Evolutionary conservation across 2,329 filamentous ascomycete genomes (phyloP), one percentile per base, ranked within the genome.

Genomic region (Fusarium anguioides): DNA sequence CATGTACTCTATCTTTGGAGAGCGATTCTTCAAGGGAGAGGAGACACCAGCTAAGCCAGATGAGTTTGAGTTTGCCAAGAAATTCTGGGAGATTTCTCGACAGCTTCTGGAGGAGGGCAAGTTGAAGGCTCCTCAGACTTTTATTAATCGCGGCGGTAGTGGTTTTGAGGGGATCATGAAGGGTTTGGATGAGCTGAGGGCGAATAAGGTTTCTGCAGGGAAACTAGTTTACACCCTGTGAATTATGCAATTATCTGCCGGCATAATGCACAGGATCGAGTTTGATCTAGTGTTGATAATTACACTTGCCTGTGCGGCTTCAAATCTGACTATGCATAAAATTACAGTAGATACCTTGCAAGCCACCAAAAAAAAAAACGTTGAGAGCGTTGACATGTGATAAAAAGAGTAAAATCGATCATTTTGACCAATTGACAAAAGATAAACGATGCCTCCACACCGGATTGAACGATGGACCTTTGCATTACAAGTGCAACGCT

Each of bases 381-480:
- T n/a, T n/a, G 10, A 27, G 11, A 7, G 8, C 14, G 14, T 29
- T 29, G 3, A 15, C 4, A 3, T 6, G 23, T 18, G 6, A 40
- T 11, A 7, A 20, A 23, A 15, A 31, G 21, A n/a, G n/a, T n/a
- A 35, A 35, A 35, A 29, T 29, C n/a, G n/a, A 29, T 29, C 24
- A 26, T 26, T 26, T 29, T 29, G 6, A 8, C n/a, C n/a, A 29
- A 53, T 41, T 11, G 8, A 8, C n/a, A 59, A 49, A 60, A 24
- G 10, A 6, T 12, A 0, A 18, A 21, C 14, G 2, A 3, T 63
- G 60, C 60, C 60, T 63, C 60, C 58, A 63, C 60, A 63, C 60
- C 44, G 60, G 60, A 63, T 63, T 63, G 60, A 63, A 63, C 60
- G 44, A 63, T 63, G 60, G 60, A 63, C 60, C 60, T 63, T 63